These are phyloP conservation scores for Colletotrichum theobromicola DNA, from an alignment of 2,329 filamentous ascomycete species.

Conservation along the genomic window DNA sequence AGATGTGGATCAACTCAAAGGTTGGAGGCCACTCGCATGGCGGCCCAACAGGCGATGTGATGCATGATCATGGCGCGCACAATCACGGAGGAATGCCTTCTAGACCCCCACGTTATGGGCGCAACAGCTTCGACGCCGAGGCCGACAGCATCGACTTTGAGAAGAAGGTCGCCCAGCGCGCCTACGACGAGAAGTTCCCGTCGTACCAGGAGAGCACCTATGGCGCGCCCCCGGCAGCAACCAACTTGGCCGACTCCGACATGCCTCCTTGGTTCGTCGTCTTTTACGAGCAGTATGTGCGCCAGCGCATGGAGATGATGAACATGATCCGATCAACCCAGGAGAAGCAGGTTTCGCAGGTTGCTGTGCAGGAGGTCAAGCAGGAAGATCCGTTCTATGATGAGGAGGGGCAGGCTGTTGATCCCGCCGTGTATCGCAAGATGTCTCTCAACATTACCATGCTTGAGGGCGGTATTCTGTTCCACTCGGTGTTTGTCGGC, in stretches of 20 bases:
- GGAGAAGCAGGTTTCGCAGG: conserved; percentile 36
- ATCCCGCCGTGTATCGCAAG: conserved; percentile 58
- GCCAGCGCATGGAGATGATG: conserved; percentile 64
- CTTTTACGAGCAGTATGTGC: conserved; percentile 68
- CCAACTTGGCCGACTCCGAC: conserved; percentile 40
- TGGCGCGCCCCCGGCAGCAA: conserved; percentile 24
- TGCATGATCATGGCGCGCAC: conserved; percentile 7
- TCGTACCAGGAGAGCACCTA: conserved; percentile 25
- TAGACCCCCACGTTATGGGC: conserved; percentile 35
- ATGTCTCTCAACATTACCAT: conserved; percentile 76
- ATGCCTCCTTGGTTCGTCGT: conserved; percentile 69
- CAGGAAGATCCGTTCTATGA: conserved; percentile 44
- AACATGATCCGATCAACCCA: conserved; percentile 50
- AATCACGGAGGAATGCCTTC: conserved; percentile 24
- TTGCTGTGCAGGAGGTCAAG: conserved; percentile 26
- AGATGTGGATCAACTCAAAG: conserved; percentile 66
- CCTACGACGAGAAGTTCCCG: conserved; percentile 41
- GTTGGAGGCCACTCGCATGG: conserved; percentile 64
- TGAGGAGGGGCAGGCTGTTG: conserved; percentile 48
- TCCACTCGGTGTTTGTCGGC: conserved; percentile 79
- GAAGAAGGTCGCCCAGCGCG: conserved; percentile 44
- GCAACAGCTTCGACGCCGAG: conserved; percentile 39
- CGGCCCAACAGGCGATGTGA: conserved; percentile 50
- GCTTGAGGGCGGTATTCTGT: conserved; percentile 78
- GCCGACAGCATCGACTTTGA: conserved; percentile 34